Evolutionary conservation across 202 grass and related monocot genomes (phyloP), one percentile per base, ranked within the genome.

Genomic region (Panicum hallii): DNA sequence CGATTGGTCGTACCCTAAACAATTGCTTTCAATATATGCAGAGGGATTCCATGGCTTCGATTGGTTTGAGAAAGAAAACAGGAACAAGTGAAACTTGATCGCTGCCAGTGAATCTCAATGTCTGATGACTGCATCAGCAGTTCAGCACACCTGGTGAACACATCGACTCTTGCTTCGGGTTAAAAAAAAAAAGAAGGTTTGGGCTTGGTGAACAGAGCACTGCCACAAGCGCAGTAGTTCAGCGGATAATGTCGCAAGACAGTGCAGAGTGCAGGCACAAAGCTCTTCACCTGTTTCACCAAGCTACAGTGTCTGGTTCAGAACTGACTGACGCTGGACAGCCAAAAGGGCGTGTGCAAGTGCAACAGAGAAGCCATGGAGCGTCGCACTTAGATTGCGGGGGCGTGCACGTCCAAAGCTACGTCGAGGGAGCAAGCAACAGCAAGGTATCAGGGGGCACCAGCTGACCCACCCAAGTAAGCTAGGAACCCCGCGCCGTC

Each of bases 401-500:
- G 9, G 30, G 71, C 5, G 26, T 72, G 30, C 72, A 54, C 40
- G 50, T 22, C 48, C 5, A 22, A 41, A 65, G 77, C 16, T 50
- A 65, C 17, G 61, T 79, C 6, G 77, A 79, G 46, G 58, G 44
- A 19, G 44, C 28, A 49, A 40, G 62, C 44, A 64, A 65, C 26
- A 68, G 78, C 32, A 68, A 80, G 63, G 78, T 42, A 67, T 80
- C 72, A 20, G 22, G 46, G 7, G 12, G 11, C 3, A 13, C 3
- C 23, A 15, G 5, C 46, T 5, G 28, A 40, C 47, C 11, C 20
- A 8, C 2, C 49, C 30, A 19, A 13, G 16, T 3, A 54, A 67
- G 78, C 78, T 15, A 80, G 32, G 63, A 54, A 80, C 47, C 62
- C 15, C 34, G 11, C 6, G 46, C 71, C 47, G 32, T 11, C 46